phyloP scores from a whole-genome alignment of 768 basidiomycete genomes.

The Rhizopogon vinicolor region DNA sequence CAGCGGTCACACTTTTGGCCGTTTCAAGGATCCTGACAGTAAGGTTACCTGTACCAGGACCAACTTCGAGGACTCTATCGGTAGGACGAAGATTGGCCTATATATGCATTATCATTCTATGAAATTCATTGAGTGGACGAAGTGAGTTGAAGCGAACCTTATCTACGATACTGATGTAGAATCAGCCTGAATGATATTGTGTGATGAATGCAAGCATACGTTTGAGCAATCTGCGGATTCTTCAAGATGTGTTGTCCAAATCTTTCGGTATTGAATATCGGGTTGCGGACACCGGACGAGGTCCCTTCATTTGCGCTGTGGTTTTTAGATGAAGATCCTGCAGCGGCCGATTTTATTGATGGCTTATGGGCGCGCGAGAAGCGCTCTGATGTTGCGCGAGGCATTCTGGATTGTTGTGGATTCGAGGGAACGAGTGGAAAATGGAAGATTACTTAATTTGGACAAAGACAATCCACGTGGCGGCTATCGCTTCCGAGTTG shows the following conservation, averaged over 20 bases:
- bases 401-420: conserved; percentile 42
- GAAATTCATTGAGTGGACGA: background rate
- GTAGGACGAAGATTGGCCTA: conserved; percentile 91
- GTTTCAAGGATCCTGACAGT: conserved; percentile 92
- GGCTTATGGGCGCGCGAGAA: conserved; percentile 68
- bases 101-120: background rate
- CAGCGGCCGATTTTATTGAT: conserved; percentile 38
- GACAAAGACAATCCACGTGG: background rate
- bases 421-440: background rate
- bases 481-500: no score
- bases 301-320: conserved; percentile 35
- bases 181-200: conserved; percentile 8
- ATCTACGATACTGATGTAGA: conserved; percentile 49
- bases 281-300: conserved; percentile 58
- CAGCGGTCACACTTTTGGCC: conserved; percentile 87
- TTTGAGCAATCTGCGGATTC: conserved; percentile 87
- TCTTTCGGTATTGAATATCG: conserved; percentile 90
- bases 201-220: conserved; percentile 45
- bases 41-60: conserved; percentile 95
- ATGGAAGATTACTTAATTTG: background rate
- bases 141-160: conserved; percentile 33
- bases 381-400: conserved; percentile 72
- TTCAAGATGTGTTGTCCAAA: conserved; percentile 99
- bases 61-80: conserved; percentile 95
- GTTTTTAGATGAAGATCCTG: conserved; percentile 32